Percentiles rank a stretch among this genome's conserved stretches.
phyloP scores from a whole-genome alignment of 1,284 basidiomycete genomes.

The Meripilus lineatus region DNA sequence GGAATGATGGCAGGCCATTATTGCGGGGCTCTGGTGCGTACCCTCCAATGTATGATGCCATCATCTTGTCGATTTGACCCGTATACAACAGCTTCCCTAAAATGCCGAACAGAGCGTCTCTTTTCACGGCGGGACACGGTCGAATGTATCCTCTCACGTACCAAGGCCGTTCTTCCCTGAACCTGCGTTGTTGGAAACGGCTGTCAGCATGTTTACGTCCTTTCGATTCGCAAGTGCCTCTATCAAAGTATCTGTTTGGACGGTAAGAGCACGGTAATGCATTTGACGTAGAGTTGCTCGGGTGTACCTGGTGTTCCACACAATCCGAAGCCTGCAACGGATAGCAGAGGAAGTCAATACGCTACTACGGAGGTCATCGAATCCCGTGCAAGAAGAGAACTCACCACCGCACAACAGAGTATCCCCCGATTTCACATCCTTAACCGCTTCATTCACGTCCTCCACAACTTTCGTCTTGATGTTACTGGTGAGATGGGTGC shows the following conservation, averaged over 20 bases:
- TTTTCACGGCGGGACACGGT: neutral
- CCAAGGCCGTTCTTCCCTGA: conserved; percentile 76
- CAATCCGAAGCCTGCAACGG: conserved; percentile 71
- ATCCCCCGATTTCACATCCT: conserved; percentile 56
- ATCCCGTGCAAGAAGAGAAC: too few relatives aligned
- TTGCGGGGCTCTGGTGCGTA: conserved; percentile 27
- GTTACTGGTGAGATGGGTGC: conserved; percentile 26
- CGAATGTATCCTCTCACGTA: conserved; percentile 29
- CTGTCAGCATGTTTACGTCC: conserved; percentile 72
- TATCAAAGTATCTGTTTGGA: conserved; percentile 69
- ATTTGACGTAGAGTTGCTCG: conserved; percentile 16
- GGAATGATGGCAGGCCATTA: neutral
- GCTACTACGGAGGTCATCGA: too few relatives aligned
- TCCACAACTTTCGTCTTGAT: conserved; percentile 47
- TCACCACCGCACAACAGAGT: conserved; percentile 78
- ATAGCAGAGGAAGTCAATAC: conserved; percentile 7
- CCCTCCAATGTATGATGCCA: conserved; percentile 88
- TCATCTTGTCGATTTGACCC: conserved; percentile 79
- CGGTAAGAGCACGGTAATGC: neutral
- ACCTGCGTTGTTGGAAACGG: conserved; percentile 90
- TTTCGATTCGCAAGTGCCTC: conserved; percentile 71
- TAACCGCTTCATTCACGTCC: conserved; percentile 49
- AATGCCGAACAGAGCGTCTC: neutral
- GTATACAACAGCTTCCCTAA: conserved; percentile 74
- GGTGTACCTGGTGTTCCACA: conserved; percentile 73